Evolutionary conservation across 345 rosid genomes (phyloP), one percentile per base, ranked within the genome.

Genomic region (Ceriops tagal): DNA sequence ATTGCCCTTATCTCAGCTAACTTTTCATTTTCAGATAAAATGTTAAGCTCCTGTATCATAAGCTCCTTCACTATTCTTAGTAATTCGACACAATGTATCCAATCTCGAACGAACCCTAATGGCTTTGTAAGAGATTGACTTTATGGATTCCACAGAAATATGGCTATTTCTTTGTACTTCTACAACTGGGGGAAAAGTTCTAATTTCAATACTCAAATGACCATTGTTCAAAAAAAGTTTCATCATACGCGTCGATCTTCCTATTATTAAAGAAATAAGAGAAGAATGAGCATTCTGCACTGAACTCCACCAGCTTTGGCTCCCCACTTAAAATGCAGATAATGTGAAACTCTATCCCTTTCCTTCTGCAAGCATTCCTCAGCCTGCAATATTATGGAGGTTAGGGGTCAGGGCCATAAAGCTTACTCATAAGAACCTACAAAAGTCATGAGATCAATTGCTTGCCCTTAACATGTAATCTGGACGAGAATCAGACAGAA

Each of bases 291-390:
- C 28, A 27, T 49, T 58, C 18, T 32, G 20, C 55, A 84, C 93
- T 63, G 71, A 95, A 98, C 98, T 92, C 91, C 11, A 88, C 89
- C 78, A 96, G 83, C 77, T 96, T 96, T 0, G 87, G 77, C 83
- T 96, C 96, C 69, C 92, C 90, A 78, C 92, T 90, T 31, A 85
- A 85, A 85, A 66, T 92, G 98, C 78, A 92, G 80, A 79, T 90
- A 96, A 80, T 96, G 89, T 64, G 92, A 70, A 67, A 92, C 97
- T 71, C 99, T 88, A 43, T 92, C 97, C 78, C 84, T 86, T 83
- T 96, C 81, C 30, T 28, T 28, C 30, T 28, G 1, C 30, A 28
- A 2, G 30, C 30, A 28, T 28, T 28, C 30, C 30, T 96, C 99
- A 71, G 90, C 87, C 99, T 92, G 73, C 39, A 83, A 76, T 71